These are phyloP conservation scores for Onygenales sp. DNA, from an alignment of 2,329 filamentous ascomycete genomes.

Conservation along the genomic window DNA sequence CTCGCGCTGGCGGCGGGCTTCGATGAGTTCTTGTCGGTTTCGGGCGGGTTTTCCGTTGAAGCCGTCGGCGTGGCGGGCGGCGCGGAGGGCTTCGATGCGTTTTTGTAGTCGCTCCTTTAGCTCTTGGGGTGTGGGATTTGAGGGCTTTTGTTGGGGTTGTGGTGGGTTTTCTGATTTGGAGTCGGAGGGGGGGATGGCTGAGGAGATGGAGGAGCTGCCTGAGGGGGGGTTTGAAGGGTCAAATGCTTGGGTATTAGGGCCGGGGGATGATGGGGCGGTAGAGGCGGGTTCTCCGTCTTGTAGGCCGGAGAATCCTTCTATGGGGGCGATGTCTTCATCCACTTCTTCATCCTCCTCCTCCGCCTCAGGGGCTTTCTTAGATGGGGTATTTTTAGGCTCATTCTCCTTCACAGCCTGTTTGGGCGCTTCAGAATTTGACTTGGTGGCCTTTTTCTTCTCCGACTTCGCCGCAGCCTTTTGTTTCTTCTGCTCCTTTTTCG, in stretches of 20 bases:
- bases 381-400: slow-evolving; percentile 22
- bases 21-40: slow-evolving; percentile 85
- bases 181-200: slow-evolving; percentile 39
- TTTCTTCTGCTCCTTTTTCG: slow-evolving; percentile 46
- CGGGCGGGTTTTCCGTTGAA: slow-evolving; percentile 71
- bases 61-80: slow-evolving; percentile 77
- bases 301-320: slow-evolving; percentile 40
- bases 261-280: slow-evolving; percentile 32
- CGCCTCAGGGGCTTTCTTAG: slow-evolving; percentile 15
- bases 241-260: slow-evolving; percentile 45
- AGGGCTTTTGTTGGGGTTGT: slow-evolving; percentile 39
- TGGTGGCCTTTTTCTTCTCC: slow-evolving; percentile 26
- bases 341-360: slow-evolving; percentile 10
- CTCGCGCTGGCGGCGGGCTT: slow-evolving; percentile 78
- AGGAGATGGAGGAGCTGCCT: slow-evolving; percentile 59
- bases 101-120: slow-evolving; percentile 71
- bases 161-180: not conserved
- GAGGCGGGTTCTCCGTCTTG: slow-evolving; percentile 32
- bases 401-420: slow-evolving; percentile 38
- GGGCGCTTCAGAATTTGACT: slow-evolving; percentile 21
- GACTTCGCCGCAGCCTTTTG: slow-evolving; percentile 35
- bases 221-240: slow-evolving; percentile 46
- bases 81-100: slow-evolving; percentile 75
- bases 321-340: slow-evolving; percentile 28
- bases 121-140: slow-evolving; percentile 60